Evolutionary conservation across 768 basidiomycete species (phyloP).

Genomic region (Lyophyllum atratum): DNA sequence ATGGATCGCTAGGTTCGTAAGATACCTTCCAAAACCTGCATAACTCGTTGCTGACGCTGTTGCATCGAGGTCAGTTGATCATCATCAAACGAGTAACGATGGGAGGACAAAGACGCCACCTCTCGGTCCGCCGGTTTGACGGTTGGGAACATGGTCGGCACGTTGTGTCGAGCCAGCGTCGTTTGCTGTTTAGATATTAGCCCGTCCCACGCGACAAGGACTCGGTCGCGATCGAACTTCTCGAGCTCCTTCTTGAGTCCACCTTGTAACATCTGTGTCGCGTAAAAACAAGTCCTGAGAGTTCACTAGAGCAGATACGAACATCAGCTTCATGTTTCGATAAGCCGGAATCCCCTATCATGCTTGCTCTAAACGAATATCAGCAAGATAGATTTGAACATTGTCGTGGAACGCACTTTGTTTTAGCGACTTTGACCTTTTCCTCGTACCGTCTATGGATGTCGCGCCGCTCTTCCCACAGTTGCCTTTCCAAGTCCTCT

Average conservation of each 20-base stretch:
- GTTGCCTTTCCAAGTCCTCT: conserved; percentile 60
- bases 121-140: conserved; percentile 49
- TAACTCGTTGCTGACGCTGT: conserved; percentile 71
- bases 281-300: conserved; percentile 3
- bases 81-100: not conserved
- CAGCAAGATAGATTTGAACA: conserved; percentile 1
- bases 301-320: conserved; percentile 3
- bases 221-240: conserved; percentile 71
- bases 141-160: conserved; percentile 75
- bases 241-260: conserved; percentile 65
- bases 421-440: conserved; percentile 67
- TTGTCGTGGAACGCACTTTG: conserved; percentile 50
- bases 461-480: conserved; percentile 67
- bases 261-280: conserved; percentile 61
- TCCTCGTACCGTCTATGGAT: conserved; percentile 70
- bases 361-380: conserved; percentile 50
- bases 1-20: conserved; percentile 22
- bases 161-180: conserved; percentile 54
- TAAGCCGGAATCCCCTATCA: conserved; percentile 60
- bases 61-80: not conserved
- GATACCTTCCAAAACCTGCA: conserved; percentile 66
- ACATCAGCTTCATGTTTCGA: conserved; percentile 74
- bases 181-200: conserved; percentile 72
- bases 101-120: conserved; percentile 42
- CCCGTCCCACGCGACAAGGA: conserved; percentile 74